Conservation (phyloP, 805 yeast genomes). For the Barnettozyma pratensis region DNA sequence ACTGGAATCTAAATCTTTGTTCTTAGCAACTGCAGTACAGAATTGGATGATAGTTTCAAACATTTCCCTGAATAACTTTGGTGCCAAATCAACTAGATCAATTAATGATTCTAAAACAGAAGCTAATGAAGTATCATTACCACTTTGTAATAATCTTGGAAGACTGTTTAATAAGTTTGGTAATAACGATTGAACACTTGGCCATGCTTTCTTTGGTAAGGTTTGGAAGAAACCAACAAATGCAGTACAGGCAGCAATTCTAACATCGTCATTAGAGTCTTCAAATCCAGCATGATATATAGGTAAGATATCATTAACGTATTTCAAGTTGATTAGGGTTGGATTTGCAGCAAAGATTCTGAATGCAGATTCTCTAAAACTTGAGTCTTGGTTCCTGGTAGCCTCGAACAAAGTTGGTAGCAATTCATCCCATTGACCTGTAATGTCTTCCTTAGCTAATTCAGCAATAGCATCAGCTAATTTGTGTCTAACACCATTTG, state of each 20-base stretch:
- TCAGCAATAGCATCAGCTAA: constrained; percentile 93
- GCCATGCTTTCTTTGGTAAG: constrained; percentile 77
- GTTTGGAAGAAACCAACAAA: constrained; percentile 85
- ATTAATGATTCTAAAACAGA: constrained; percentile 85
- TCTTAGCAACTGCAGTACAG: constrained; percentile 76
- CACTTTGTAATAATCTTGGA: constrained; percentile 75
- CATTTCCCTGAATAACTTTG: constrained; percentile 89
- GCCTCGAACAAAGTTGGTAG: constrained; percentile 72
- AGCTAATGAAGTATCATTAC: constrained; percentile 77
- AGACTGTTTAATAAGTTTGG: constrained; percentile 83
- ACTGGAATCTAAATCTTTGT: constrained; percentile 69
- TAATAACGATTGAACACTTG: constrained; percentile 65
- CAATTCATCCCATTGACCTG: constrained; percentile 70
- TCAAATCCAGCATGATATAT: constrained; percentile 77
- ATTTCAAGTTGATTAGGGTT: constrained; percentile 58
- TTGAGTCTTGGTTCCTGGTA: constrained; percentile 46
- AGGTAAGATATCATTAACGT: constrained; percentile 52
- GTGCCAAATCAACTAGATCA: constrained; percentile 89
- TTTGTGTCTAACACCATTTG: constrained; percentile 82
- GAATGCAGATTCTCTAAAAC: constrained; percentile 84
- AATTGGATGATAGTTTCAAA: constrained; percentile 85
- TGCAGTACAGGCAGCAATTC: constrained; percentile 88
- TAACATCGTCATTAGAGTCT: constrained; percentile 74
- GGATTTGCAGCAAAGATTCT: constrained; percentile 87
- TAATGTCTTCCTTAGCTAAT: constrained; percentile 65